Evolutionary conservation across 257 asterid genomes (phyloP).

Genomic region (Linderniella brevidens): DNA sequence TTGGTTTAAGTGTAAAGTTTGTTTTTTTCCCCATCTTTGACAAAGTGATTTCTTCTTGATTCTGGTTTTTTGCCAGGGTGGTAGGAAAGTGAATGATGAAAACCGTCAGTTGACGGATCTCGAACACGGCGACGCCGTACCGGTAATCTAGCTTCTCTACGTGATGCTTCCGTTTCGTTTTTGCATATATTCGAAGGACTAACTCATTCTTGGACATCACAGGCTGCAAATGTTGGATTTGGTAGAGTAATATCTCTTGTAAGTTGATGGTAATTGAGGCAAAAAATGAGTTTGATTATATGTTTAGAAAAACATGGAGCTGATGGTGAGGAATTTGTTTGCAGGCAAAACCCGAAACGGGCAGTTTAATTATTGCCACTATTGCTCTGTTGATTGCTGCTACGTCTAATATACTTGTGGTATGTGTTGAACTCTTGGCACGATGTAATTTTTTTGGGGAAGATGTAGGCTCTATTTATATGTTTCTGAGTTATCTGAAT

Average conservation of each 20-base stretch:
- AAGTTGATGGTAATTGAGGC: conserved; percentile 17
- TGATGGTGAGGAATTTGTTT: conserved; percentile 11
- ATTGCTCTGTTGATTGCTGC: conserved; percentile 62
- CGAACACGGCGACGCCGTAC: conserved; percentile 52
- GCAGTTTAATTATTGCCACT: conserved; percentile 43
- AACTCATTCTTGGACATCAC: conserved; percentile 11
- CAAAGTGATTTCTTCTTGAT: conserved; percentile 4
- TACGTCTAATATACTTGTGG: conserved; percentile 59
- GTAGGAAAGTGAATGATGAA: conserved; percentile 17
- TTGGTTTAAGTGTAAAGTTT: too few species aligned
- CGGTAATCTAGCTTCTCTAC: conserved; percentile 27
- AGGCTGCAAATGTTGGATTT: conserved; percentile 79
- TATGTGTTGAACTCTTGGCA: conserved; percentile 17
- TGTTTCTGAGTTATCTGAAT: conserved; percentile 9
- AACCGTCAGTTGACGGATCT: conserved; percentile 35
- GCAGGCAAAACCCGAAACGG: conserved; percentile 80
- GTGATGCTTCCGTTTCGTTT: neutral
- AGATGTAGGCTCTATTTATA: conserved; percentile 6
- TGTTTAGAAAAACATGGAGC: neutral
- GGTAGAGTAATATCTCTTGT: conserved; percentile 61
- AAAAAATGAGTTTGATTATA: neutral
- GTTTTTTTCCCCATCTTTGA: too few species aligned
- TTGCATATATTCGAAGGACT: conserved; percentile 10
- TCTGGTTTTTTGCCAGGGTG: conserved; percentile 25
- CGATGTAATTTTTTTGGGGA: neutral